Evolutionary conservation across 192 early-diverging fungal genomes (phyloP), one percentile per base, ranked within the genome.

Genomic region (Coemansia sp.): DNA sequence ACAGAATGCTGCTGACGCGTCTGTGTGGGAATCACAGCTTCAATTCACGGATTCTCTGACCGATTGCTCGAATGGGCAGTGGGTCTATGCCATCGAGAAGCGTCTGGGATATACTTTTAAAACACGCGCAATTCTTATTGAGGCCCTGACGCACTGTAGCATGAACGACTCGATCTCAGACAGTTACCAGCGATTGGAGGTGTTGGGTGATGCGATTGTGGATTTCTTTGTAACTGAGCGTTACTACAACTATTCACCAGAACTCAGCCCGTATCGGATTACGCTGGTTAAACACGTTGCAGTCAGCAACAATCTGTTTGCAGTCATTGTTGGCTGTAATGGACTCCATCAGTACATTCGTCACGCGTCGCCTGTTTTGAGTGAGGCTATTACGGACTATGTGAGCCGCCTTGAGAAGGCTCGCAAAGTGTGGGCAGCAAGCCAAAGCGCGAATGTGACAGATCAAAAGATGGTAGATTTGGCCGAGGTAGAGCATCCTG

Each of bases 101-200:
- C 54, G 44, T 1, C 51, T 81, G 41, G 79, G 85, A 3, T 90
- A 94, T 60, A 70, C 52, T 24, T 95, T 94, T 80, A 81, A 85
- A 40, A 79, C 90, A 42, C 83, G 78, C 4, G 40, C 69, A 3
- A 57, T 93, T 23, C 67, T 91, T 39, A 66, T 78, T 4, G 91
- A 97, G 57, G 94, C 93, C 0, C 67, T 97, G 50, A 95, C 94
- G 0, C 94, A 97, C 59, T 86, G 91, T 21, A 91, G 87, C 68
- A 59, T 75, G 3, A 78, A 80, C 14, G 74, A 84, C 34, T 71
- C 80, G 1, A 42, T 50, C 6, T 75, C 82, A 3, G 80, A 83
- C 37, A 90, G 88, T 67, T 98, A 95, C 66, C 89, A 98, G 71
- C 85, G 95, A 9, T 81, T 98, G 10, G 95, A 98, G 75, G 95